These are phyloP conservation scores for Ploettnerulaceae sp. DNA, from an alignment of 2,329 filamentous ascomycete species.

Conservation along the genomic window DNA sequence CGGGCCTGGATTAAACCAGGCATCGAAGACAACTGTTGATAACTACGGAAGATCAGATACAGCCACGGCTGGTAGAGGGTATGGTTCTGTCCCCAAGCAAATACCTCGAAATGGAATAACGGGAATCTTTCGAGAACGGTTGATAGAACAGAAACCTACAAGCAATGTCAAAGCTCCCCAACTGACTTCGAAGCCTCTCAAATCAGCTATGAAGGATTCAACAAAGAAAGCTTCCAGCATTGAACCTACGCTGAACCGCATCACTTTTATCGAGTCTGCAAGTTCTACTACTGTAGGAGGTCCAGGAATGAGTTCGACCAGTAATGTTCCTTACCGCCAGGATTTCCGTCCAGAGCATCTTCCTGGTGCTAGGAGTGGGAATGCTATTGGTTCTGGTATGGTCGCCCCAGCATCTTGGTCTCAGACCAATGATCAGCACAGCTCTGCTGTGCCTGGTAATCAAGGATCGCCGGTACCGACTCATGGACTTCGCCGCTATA, in stretches of 20 bases:
- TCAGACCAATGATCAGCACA: background rate
- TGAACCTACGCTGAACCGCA: background rate
- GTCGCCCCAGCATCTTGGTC: background rate
- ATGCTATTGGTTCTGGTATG: background rate
- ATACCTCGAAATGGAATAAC: no score
- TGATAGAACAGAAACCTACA: no score
- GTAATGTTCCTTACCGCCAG: background rate
- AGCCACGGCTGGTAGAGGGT: no score
- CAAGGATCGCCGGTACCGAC: background rate
- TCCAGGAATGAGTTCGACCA: background rate
- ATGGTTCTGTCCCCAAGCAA: no score
- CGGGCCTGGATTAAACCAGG: background rate
- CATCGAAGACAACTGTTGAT: no score
- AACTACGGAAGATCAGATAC: background rate
- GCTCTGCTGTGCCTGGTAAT: background rate
- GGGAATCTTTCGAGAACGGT: no score
- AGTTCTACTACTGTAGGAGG: background rate
- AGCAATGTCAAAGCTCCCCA: background rate
- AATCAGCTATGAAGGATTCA: slow-evolving; percentile 14
- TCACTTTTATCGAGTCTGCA: background rate
- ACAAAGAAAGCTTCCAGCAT: background rate
- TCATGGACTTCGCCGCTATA: background rate
- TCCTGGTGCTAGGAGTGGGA: background rate
- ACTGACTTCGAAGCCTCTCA: background rate
- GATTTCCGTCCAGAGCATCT: background rate